Base-by-base conservation (phyloP, 495 filamentous ascomycete species). In the Hyphodiscus hymeniophilus region DNA sequence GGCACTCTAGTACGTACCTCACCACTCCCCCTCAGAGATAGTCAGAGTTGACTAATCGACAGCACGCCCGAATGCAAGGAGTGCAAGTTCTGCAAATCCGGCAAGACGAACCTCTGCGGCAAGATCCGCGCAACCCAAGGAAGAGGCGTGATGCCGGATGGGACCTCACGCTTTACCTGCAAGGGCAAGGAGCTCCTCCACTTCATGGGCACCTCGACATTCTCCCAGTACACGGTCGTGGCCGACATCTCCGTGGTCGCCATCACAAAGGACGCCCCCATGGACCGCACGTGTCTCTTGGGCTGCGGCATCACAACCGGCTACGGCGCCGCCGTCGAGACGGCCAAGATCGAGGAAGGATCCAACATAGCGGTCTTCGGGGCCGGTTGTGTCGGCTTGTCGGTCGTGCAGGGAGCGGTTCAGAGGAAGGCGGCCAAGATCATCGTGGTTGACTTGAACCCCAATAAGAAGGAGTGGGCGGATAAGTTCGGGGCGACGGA, bases 51-150 rank as follows among this genome's bases (percentile, higher is more conserved):
- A 52, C 38, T 46, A 1, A n/a, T 38, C 38, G 49, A 6, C 58
- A 94, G 87, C 75, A 96, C 89, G 21, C 94, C 92, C 48, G 92
- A 98, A 73, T 98, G 92, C 74, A 68, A 73, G 42, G 89, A 96
- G 64, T 98, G 92, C 82, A 98, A 98, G 70, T 97, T 98, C 81
- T 98, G 92, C 83, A 86, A 83, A 66, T 96, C 91, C 43, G 89
- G 89, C 72, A 98, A 98, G 82, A 98, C 92, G 57, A 98, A 98
- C 70, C 87, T 98, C 42, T 98, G 92, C 72, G 92, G 94, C 65
- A 97, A 96, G 77, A 98, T 98, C 70, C 85, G 92, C 56, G 87
- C 89, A 23, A 98, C 92, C 11, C 92, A 98, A 70, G 92, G 92
- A 55, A 81, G 75, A 62, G 92, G 92, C 64, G 86, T 97, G 44